Base-by-base conservation (phyloP, 148 eudicot species). In the Spergularia marina region DNA sequence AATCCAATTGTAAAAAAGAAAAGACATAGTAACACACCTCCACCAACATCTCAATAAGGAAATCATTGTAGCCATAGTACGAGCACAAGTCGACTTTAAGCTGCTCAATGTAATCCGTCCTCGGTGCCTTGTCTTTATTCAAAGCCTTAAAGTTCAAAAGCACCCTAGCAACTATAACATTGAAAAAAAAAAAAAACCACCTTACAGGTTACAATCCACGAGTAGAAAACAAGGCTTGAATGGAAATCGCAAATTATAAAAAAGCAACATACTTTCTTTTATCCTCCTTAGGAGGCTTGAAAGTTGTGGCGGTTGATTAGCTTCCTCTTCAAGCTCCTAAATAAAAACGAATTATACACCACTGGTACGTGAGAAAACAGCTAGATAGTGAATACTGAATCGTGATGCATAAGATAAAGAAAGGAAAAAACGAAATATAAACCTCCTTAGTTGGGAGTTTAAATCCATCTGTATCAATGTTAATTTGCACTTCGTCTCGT, bases 51-150 rank as follows among this genome's bases (percentile, higher is more conserved):
- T 78, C 91, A 81, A 94, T 90, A 44, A 94, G 80, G 83, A 90
- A 94, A 13, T 92, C 97, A 80, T 94, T 94, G 85, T 92, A 91
- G 13, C 97, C 98, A 82, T 91, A 94, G 70, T 92, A 94, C 49
- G 97, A 82, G 68, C 84, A 77, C 57, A 94, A 84, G 80, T 94
- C 98, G 76, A 74, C 59, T 72, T 83, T 84, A 66, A 94, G 91
- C 82, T 91, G 98, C 58, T 91, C 86, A 14, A 87, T 73, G 70
- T 94, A 94, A 68, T 90, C 90, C 80, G 89, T 89, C 69, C 98
- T 84, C 36, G 92, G 52, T 10, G 72, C 68, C 40, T 88, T 94
- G 62, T 91, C 87, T 86, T 86, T 89, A 82, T 86, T 90, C 84
- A 92, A 83, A 59, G 87, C 10, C 64, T 75, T 83, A 53, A 92